Percentiles rank a stretch among this genome's conserved stretches.
These are phyloP conservation scores for Dorcoceras hygrometricum DNA, from an alignment of 257 asterid genomes.

Conservation along the genomic window DNA sequence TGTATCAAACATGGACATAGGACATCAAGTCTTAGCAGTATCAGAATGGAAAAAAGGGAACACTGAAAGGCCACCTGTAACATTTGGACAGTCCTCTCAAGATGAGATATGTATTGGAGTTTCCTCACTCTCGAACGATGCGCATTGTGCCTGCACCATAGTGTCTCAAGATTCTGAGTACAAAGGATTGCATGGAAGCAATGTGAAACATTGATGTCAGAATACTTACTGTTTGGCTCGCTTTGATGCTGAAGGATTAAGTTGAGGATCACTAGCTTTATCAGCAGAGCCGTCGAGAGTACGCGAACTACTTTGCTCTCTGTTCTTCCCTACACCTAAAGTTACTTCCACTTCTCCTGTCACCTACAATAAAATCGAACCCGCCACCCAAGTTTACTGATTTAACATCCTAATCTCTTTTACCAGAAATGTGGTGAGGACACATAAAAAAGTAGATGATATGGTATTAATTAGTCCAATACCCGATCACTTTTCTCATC, in stretches of 20 bases:
- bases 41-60: not conserved
- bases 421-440: not conserved
- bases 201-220: not conserved
- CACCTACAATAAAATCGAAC: conserved; percentile 30
- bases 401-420: not conserved
- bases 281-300: conserved; percentile 40
- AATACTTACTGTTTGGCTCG: conserved; percentile 69
- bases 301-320: conserved; percentile 32
- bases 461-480: not conserved
- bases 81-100: conserved; percentile 67
- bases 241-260: conserved; percentile 47
- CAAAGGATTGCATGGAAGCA: not conserved
- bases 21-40: not conserved
- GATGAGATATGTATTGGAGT: conserved; percentile 82
- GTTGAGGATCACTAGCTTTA: conserved; percentile 37
- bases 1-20: not conserved
- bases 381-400: not conserved
- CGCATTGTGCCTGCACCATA: conserved; percentile 60
- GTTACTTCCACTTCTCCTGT: conserved; percentile 28
- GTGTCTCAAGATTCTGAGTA: conserved; percentile 5
- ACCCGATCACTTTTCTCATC: conserved; percentile 41
- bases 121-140: conserved; percentile 84
- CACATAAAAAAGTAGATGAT: not conserved
- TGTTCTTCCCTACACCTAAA: conserved; percentile 32
- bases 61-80: conserved; percentile 39